Conservation (phyloP, 2,329 filamentous ascomycete species). For the Cryphonectria nitschkei region DNA sequence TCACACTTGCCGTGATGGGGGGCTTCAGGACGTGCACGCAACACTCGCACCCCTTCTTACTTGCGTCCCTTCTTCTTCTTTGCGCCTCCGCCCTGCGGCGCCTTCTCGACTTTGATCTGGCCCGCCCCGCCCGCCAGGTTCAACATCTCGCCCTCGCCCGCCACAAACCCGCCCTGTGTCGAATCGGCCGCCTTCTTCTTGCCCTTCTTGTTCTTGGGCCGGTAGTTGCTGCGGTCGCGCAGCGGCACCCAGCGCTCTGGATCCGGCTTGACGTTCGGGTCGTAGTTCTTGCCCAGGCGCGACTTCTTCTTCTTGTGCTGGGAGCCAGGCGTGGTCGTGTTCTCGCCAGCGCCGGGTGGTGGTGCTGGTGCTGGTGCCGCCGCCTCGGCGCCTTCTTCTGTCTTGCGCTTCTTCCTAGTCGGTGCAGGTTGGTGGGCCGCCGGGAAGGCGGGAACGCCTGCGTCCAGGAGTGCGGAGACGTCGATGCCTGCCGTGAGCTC, state of each 20-base stretch:
- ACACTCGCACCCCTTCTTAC: not conserved
- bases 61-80: slow-evolving; percentile 25
- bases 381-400: slow-evolving; percentile 35
- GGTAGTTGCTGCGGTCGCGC: slow-evolving; percentile 84
- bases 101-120: slow-evolving; percentile 66
- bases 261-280: slow-evolving; percentile 79
- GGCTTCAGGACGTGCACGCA: not conserved
- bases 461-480: slow-evolving; percentile 63
- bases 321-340: slow-evolving; percentile 32
- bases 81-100: slow-evolving; percentile 38
- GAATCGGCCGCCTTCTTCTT: slow-evolving; percentile 78
- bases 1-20: not conserved
- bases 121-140: slow-evolving; percentile 67
- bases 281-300: slow-evolving; percentile 72
- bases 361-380: slow-evolving; percentile 19
- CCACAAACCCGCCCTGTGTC: slow-evolving; percentile 82
- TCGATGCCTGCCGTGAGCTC: slow-evolving; percentile 65
- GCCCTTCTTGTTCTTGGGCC: slow-evolving; percentile 89
- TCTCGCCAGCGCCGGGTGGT: not conserved
- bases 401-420: slow-evolving; percentile 53
- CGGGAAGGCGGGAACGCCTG: slow-evolving; percentile 62
- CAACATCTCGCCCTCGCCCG: slow-evolving; percentile 72
- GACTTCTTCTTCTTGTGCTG: slow-evolving; percentile 46
- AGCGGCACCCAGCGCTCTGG: slow-evolving; percentile 93
- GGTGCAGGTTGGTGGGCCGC: slow-evolving; percentile 43